Evolutionary conservation across 2,329 filamentous ascomycete species (phyloP).

Genomic region (Monosporascus cannonballus): DNA sequence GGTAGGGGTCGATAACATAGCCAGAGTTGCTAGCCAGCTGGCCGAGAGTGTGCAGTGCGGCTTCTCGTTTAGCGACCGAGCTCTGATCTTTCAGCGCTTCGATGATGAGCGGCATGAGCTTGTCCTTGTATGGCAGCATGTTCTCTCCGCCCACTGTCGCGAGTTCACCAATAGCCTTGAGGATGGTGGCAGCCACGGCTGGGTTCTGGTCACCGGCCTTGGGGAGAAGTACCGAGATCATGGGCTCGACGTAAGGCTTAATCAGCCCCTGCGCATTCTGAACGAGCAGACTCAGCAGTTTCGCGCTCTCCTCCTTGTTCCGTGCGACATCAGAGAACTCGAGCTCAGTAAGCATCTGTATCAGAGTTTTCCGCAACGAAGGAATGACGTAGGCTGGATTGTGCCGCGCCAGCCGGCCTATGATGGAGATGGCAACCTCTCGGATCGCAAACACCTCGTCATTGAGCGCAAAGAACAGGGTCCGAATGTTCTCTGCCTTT

Average conservation of each 20-base stretch:
- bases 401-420: conserved; percentile 81
- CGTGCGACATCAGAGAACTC: conserved; percentile 91
- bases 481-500: conserved; percentile 94
- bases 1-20: conserved; percentile 94
- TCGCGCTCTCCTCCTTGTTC: conserved; percentile 95
- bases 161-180: conserved; percentile 90
- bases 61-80: conserved; percentile 82
- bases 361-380: conserved; percentile 85
- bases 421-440: conserved; percentile 92
- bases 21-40: conserved; percentile 93
- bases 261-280: conserved; percentile 89
- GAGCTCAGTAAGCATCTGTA: conserved; percentile 92
- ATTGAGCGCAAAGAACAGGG: conserved; percentile 89
- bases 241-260: conserved; percentile 93
- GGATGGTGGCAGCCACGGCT: conserved; percentile 87
- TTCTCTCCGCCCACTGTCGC: conserved; percentile 90
- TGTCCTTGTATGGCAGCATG: conserved; percentile 86
- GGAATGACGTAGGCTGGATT: conserved; percentile 98
- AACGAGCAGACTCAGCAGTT: conserved; percentile 85
- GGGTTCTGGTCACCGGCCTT: conserved; percentile 82
- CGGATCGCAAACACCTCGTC: conserved; percentile 90
- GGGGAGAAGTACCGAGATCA: conserved; percentile 89
- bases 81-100: conserved; percentile 91
- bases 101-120: conserved; percentile 92
- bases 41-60: conserved; percentile 82